Percentiles rank a stretch among this genome's conserved stretches.
Evolutionary conservation across 2,329 filamentous ascomycete species (phyloP).

Genomic region (Alternaria gansuensis): DNA sequence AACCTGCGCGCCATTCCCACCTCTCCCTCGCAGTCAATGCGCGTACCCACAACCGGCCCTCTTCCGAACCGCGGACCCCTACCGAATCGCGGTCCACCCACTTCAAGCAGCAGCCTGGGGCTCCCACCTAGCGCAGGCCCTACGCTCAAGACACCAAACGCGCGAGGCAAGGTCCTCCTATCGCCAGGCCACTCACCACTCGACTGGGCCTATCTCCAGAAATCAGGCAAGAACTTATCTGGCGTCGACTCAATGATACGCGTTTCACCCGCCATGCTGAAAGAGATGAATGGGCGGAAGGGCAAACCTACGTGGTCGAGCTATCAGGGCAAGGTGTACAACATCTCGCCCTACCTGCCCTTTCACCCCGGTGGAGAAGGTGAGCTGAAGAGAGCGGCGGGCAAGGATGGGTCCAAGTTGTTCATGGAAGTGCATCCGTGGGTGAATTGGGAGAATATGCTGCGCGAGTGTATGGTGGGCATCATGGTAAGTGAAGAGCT

Average conservation of each 20-base stretch:
- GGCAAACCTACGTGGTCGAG: conserved; percentile 90
- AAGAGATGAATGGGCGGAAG: conserved; percentile 79
- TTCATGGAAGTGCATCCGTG: conserved; percentile 72
- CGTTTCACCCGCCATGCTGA: conserved; percentile 84
- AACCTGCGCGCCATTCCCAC: conserved; percentile 48
- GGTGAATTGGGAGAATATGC: conserved; percentile 74
- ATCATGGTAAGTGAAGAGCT: conserved; percentile 67
- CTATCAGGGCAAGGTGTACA: conserved; percentile 91
- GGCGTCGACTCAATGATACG: conserved; percentile 67
- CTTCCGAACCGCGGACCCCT: conserved; percentile 58
- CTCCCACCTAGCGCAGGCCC: conserved; percentile 41
- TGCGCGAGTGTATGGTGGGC: conserved; percentile 68
- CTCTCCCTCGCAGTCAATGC: conserved; percentile 43
- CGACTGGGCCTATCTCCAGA: conserved; percentile 90
- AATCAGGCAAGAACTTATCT: conserved; percentile 66
- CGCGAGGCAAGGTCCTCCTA: conserved; percentile 74
- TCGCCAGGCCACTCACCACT: conserved; percentile 93
- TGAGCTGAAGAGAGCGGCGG: conserved; percentile 79
- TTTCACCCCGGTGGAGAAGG: conserved; percentile 90
- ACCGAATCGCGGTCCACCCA: conserved; percentile 53
- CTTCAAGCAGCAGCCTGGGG: conserved; percentile 54
- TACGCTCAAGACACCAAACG: conserved; percentile 53
- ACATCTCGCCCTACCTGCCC: conserved; percentile 85
- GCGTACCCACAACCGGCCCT: conserved; percentile 58
- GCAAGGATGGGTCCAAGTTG: conserved; percentile 72